These are phyloP conservation scores for Neohortaea acidophila DNA, from an alignment of 495 filamentous ascomycete genomes.

Conservation along the genomic window DNA sequence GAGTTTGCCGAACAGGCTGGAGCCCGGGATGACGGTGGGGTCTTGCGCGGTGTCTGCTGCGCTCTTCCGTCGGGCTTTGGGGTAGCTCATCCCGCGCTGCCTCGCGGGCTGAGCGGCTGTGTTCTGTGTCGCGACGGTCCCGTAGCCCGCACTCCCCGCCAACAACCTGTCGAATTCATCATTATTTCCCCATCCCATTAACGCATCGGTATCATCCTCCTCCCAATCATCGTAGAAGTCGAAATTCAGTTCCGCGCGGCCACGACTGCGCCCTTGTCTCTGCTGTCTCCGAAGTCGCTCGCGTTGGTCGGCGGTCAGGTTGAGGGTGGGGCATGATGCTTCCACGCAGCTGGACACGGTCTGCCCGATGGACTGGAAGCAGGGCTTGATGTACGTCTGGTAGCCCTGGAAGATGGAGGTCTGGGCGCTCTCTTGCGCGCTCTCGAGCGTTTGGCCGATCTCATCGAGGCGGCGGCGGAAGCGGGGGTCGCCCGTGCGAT, in stretches of 20 bases:
- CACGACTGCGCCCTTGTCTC: conserved; percentile 35
- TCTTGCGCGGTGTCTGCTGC: conserved; percentile 41
- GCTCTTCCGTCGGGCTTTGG: conserved; percentile 43
- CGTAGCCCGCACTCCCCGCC: conserved; percentile 46
- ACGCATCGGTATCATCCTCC: conserved; percentile 49
- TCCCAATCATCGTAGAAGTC: conserved; percentile 99
- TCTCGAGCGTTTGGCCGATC: conserved; percentile 80
- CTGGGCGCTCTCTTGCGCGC: conserved; percentile 80
- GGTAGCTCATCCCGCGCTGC: conserved; percentile 75
- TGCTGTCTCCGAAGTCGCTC: conserved; percentile 54
- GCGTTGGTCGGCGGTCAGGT: conserved; percentile 22
- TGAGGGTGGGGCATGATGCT: conserved; percentile 41
- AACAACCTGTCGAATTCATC: conserved; percentile 81
- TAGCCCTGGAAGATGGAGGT: conserved; percentile 77
- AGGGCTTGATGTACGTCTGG: conserved; percentile 71
- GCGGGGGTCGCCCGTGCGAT: conserved; percentile 68
- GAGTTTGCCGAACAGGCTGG: conserved; percentile 66
- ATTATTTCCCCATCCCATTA: conserved; percentile 57
- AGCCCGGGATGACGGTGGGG: conserved; percentile 79
- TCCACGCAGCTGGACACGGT: conserved; percentile 55
- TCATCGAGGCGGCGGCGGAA: conserved; percentile 88
- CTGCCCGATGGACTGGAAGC: conserved; percentile 48
- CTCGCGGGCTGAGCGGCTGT: conserved; percentile 51
- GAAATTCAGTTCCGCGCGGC: conserved; percentile 66
- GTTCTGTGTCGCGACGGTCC: conserved; percentile 20